Base-by-base conservation (phyloP, 2,329 filamentous ascomycete species). In the Podosphaera xanthii region DNA sequence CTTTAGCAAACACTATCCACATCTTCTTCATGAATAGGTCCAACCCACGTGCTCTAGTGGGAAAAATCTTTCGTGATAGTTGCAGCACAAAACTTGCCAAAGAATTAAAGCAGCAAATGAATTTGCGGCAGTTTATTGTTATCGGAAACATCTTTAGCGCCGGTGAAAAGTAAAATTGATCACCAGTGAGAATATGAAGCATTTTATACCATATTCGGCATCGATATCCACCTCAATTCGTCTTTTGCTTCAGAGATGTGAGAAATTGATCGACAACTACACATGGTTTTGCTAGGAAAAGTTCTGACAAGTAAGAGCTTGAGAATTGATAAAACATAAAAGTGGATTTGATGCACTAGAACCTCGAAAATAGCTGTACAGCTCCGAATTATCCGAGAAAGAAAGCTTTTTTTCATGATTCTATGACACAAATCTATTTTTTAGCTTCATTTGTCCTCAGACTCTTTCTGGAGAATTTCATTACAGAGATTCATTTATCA, bases 61-160 rank as follows among this genome's bases (percentile, higher is more conserved):
- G 94, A 72, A 80, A 94, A 50, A 91, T 91, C 0, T 74, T 88
- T 59, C 77, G 92, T 44, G 85, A 90, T 62, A 76, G 38, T 14
- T 35, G 46, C 2, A 59, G 52, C 5, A 31, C 30, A 2, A 8
- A 12, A 10, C 34, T 59, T 12, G 34, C 31, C n/a, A 14, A 46
- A 46, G 52, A 56, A 14, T 30, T 59, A 9, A 46, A 55, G 6
- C 33, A 12, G 10, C 34, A 48, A 4, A 34, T 59, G 52, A 22
- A n/a, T 35, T 34, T 10, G 14, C 12, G 40, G 8, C 22, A 44
- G 9, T 56, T 55, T 31, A 6, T 52, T 35, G 34, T n/a, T 22
- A 12, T 56, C 10, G 50, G n/a, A 6, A 46, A 12, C 9, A 52
- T 33, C 7, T 9, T n/a, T 30, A 42, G 36, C 7, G 12, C 49